Evolutionary conservation across 2,329 filamentous ascomycete genomes (phyloP), one percentile per base, ranked within the genome.

Genomic region (Neofusicoccum umdonicola): DNA sequence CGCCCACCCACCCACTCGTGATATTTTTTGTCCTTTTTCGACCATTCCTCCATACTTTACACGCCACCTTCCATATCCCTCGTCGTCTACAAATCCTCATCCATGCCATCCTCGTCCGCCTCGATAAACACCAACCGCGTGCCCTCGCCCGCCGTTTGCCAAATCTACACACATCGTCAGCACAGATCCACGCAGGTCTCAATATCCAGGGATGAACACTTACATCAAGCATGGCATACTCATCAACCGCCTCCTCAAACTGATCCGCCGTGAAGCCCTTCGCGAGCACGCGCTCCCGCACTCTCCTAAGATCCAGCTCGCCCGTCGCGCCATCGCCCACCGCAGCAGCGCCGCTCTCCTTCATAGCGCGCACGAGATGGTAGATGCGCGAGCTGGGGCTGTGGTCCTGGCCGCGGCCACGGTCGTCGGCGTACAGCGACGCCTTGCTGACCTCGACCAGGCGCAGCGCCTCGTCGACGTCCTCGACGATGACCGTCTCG

Each of bases 231-330:
- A 86, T 83, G 2, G 91, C 89, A 79, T 99, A 98, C 81, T 97
- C 94, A 67, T 97, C 90, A 74, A 99, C 84, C 19, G 93, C 90
- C 70, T 86, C 86, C 73, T 91, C 84, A 81, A 97, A 93, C 78
- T 99, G 93, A 78, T 98, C 92, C 69, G 93, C 90, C 0, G 94
- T 99, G 78, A 97, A 99, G 2, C 95, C 95, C 85, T 97, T 97
- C 62, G 93, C 95, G 71, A 98, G 84, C 35, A 99, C 93, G 69
- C 95, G 83, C 78, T 97, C 93, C 76, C 93, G 87, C 66, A 99
- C 92, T 78, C 92, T 90, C 69, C 90, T 87, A 82, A 99, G 85
- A 77, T 90, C 95, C 71, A 99, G 80, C 78, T 97, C 93, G 19
- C 90, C 82, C 70, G 85, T 70, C 75, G 74, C 84, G 34, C 91